Percentiles rank a stretch among this genome's conserved stretches.
phyloP scores from a whole-genome alignment of 1,284 basidiomycete species.

The Mrakiaceae sp. region DNA sequence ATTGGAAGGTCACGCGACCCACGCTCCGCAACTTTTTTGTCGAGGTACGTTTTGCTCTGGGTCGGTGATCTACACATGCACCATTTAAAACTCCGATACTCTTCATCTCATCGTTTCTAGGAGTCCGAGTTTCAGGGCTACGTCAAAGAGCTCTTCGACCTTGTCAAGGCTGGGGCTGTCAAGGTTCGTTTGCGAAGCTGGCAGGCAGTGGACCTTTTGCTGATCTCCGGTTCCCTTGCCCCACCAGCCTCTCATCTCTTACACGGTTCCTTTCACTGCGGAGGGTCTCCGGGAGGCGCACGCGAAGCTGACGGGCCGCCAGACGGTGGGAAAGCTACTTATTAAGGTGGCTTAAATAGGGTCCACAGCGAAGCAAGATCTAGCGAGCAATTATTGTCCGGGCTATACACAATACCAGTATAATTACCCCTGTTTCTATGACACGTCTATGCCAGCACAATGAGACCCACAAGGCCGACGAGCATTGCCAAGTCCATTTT shows the following conservation, averaged over 20 bases:
- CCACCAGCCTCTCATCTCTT: constrained; percentile 43
- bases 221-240: not conserved
- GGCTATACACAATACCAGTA: too few species aligned
- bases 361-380: too few species aligned
- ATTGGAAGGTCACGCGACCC: constrained; percentile 35
- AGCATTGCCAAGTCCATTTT: too few species aligned
- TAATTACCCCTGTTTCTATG: too few species aligned
- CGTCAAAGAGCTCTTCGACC: constrained; percentile 52
- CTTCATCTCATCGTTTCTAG: too few species aligned
- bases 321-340: constrained; percentile 13
- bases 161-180: constrained; percentile 51
- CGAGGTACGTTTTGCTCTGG: too few species aligned
- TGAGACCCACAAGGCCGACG: too few species aligned
- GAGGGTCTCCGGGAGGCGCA: constrained; percentile 72
- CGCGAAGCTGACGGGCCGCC: constrained; percentile 58
- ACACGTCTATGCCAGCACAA: too few species aligned
- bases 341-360: not conserved
- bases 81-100: too few species aligned
- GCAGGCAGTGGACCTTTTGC: too few species aligned
- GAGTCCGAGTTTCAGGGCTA: constrained; percentile 51
- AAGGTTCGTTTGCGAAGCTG: constrained; percentile 35
- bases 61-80: too few species aligned
- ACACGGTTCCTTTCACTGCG: constrained; percentile 70
- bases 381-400: too few species aligned
- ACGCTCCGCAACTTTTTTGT: not conserved